phyloP scores from a whole-genome alignment of 78 protist genomes.

The Dictyostelium discoideum region DNA sequence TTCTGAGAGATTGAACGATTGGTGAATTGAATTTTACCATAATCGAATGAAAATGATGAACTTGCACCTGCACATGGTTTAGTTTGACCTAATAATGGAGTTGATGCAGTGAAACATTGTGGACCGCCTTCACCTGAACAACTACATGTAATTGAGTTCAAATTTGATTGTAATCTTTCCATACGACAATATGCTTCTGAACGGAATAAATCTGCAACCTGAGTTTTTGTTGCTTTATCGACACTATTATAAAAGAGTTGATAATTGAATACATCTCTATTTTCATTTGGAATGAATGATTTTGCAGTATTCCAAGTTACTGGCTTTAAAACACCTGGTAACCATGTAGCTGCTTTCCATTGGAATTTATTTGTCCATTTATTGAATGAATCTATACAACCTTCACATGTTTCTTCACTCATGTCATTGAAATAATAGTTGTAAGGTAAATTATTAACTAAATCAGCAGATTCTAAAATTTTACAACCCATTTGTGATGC shows the following conservation, averaged over 20 bases:
- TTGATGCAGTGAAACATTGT: neutral
- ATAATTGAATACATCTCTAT: neutral
- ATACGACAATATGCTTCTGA: conserved; percentile 17
- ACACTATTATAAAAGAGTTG: neutral
- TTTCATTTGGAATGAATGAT: neutral
- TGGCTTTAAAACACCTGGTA: conserved; percentile 12
- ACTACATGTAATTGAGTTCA: conserved; percentile 40
- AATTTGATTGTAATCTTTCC: conserved; percentile 6
- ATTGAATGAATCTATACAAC: neutral
- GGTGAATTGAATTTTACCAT: conserved; percentile 7
- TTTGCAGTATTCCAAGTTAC: neutral
- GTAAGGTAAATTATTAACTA: conserved; percentile 3
- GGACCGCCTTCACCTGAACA: conserved; percentile 3
- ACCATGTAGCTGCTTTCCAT: conserved; percentile 34
- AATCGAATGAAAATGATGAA: neutral
- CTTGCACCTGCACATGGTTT: conserved; percentile 23
- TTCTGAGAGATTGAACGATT: neutral
- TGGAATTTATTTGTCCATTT: conserved; percentile 15
- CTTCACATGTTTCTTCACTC: neutral
- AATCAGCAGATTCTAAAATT: neutral
- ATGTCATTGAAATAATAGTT: conserved; percentile 36
- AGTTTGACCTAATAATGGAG: conserved; percentile 18
- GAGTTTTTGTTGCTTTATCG: neutral
- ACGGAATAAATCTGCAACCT: conserved; percentile 19
- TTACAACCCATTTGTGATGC: neutral